Evolutionary conservation across 176 grass and related monocot species (phyloP).

Genomic region (Thinopyrum elongatum): DNA sequence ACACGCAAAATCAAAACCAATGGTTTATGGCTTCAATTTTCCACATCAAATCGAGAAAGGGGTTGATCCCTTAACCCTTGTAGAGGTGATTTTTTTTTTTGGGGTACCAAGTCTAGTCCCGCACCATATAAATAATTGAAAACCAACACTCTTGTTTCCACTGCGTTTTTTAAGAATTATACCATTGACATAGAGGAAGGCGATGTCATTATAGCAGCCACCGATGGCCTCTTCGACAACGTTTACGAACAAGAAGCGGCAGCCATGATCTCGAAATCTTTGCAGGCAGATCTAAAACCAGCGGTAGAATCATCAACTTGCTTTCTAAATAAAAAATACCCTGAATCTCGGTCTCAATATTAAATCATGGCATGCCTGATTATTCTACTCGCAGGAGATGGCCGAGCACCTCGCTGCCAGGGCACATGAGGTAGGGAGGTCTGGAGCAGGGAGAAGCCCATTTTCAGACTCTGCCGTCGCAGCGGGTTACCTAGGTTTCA

Average conservation of each 20-base stretch:
- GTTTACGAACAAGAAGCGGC: conserved; percentile 74
- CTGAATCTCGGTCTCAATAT: not conserved
- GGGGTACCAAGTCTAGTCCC: not conserved
- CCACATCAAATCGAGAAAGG: conserved; percentile 90
- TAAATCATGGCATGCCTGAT: not conserved
- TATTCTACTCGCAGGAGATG: conserved; percentile 61
- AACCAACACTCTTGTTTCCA: not conserved
- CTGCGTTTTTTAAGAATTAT: conserved; percentile 58
- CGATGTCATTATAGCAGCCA: conserved; percentile 69
- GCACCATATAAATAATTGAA: not conserved
- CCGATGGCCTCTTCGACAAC: conserved; percentile 84
- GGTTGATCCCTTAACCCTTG: conserved; percentile 67
- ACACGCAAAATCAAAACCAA: conserved; percentile 67
- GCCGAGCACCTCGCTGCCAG: conserved; percentile 54
- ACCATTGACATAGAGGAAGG: conserved; percentile 69
- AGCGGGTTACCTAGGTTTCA: conserved; percentile 63
- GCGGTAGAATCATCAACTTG: conserved; percentile 36
- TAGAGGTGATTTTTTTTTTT: conserved; percentile 48
- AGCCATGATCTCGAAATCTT: conserved; percentile 54
- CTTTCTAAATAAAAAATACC: not conserved
- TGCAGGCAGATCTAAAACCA: conserved; percentile 59
- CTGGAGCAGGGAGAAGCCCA: conserved; percentile 65
- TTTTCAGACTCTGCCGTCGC: conserved; percentile 82
- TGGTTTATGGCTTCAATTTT: conserved; percentile 98
- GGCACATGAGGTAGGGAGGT: conserved; percentile 76